phyloP scores from a whole-genome alignment of 116 monocot genomes.

The Trichopus zeylanicus region DNA sequence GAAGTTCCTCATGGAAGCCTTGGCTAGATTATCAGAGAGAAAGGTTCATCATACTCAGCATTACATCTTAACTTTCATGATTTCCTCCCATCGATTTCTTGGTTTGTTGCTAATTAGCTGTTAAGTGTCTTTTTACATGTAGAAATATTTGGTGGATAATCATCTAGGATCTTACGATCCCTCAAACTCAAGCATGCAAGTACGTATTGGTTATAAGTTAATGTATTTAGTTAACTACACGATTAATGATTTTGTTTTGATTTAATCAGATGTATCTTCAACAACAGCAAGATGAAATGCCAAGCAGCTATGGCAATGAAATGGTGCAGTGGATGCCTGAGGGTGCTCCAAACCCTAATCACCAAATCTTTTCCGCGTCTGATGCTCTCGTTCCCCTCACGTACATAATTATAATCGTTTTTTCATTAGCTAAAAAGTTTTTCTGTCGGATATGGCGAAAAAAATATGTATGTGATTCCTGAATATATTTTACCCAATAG shows the following conservation, averaged over 20 bases:
- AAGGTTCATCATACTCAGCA: constrained; percentile 30
- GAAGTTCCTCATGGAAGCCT: constrained; percentile 47
- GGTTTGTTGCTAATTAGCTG: no score
- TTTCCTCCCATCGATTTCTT: no score
- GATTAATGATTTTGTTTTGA: neutral
- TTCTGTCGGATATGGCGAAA: no score
- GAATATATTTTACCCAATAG: constrained; percentile 4
- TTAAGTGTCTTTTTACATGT: no score
- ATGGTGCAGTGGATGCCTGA: constrained; percentile 34
- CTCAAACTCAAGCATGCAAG: constrained; percentile 21
- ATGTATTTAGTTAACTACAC: neutral
- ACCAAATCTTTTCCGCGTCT: constrained; percentile 25
- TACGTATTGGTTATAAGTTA: constrained; percentile 2
- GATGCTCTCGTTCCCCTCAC: constrained; percentile 36
- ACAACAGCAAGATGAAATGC: constrained; percentile 26
- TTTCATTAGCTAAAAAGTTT: no score
- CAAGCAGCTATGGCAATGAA: constrained; percentile 21
- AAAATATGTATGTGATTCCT: neutral
- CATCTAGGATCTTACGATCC: constrained; percentile 37
- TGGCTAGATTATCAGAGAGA: constrained; percentile 40
- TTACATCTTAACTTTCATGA: neutral
- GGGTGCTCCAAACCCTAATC: constrained; percentile 4
- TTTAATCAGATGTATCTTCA: constrained; percentile 31
- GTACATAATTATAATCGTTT: constrained; percentile 9
- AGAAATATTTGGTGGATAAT: constrained; percentile 49